A percentile compares a stretch with the other conserved stretches of the same genome.
phyloP scores from a whole-genome alignment of 345 rosid genomes.

The Turritis glabra region DNA sequence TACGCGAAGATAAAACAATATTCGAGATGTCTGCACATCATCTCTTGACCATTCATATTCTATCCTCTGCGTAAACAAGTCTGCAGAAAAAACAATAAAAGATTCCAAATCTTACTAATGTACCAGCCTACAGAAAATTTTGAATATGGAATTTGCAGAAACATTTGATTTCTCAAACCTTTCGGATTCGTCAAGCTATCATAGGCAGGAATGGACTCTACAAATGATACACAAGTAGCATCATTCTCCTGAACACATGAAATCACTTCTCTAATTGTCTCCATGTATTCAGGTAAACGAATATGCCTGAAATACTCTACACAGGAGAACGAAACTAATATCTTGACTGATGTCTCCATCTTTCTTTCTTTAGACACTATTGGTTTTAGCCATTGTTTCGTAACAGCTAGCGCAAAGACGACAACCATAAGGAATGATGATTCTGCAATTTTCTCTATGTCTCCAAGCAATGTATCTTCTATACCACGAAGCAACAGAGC shows the following conservation, averaged over 20 bases:
- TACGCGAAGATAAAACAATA: slow-evolving; percentile 83
- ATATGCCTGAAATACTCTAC: slow-evolving; percentile 82
- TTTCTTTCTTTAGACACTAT: slow-evolving; percentile 52
- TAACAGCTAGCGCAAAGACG: slow-evolving; percentile 71
- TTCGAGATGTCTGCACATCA: slow-evolving; percentile 90
- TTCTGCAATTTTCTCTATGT: slow-evolving; percentile 83
- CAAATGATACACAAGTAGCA: slow-evolving; percentile 62
- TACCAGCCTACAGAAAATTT: neutral
- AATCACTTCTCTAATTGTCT: slow-evolving; percentile 72
- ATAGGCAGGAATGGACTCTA: slow-evolving; percentile 80
- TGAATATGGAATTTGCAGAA: neutral
- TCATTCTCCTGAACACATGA: slow-evolving; percentile 75
- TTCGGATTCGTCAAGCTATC: slow-evolving; percentile 60
- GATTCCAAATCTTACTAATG: slow-evolving; percentile 8
- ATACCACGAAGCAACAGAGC: slow-evolving; percentile 64
- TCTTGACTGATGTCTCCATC: slow-evolving; percentile 67
- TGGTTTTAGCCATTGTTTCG: slow-evolving; percentile 61
- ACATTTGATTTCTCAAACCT: slow-evolving; percentile 47
- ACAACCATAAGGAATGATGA: slow-evolving; percentile 93
- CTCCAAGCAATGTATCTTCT: slow-evolving; percentile 54
- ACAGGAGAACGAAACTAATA: slow-evolving; percentile 77
- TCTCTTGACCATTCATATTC: slow-evolving; percentile 77
- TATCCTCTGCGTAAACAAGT: slow-evolving; percentile 42
- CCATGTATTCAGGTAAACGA: slow-evolving; percentile 89
- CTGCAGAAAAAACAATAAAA: slow-evolving; percentile 5